These are phyloP conservation scores for Ophiocordyceps unilateralis DNA, from an alignment of 2,329 filamentous ascomycete species.

Conservation along the genomic window DNA sequence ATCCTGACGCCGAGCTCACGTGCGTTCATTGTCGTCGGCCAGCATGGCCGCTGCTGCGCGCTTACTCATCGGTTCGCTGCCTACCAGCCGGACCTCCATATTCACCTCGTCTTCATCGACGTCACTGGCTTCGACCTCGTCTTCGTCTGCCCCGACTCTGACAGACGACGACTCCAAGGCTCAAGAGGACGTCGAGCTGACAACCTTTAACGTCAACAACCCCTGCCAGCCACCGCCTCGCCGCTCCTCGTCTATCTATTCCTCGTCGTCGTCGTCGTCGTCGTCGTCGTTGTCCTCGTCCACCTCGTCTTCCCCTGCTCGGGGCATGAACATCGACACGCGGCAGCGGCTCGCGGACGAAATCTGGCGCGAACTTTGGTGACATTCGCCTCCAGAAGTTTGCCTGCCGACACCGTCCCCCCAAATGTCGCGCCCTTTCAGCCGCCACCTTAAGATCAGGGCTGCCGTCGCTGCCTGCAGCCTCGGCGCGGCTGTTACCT, in stretches of 20 bases:
- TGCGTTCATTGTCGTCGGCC: background rate
- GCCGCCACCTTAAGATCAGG: slow-evolving; percentile 7
- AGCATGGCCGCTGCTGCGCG: background rate
- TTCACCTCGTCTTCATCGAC: background rate
- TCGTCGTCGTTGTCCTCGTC: background rate
- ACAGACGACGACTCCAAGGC: slow-evolving; percentile 1
- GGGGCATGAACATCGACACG: slow-evolving; percentile 6
- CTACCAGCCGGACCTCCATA: background rate
- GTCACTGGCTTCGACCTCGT: background rate
- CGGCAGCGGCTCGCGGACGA: slow-evolving; percentile 8
- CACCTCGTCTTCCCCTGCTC: slow-evolving; percentile 1
- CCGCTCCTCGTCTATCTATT: background rate
- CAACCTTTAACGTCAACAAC: background rate
- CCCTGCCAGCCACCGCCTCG: background rate
- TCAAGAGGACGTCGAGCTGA: slow-evolving; percentile 2
- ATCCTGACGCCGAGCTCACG: background rate
- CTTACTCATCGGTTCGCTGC: background rate
- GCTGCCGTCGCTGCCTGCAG: slow-evolving; percentile 22
- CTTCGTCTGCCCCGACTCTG: background rate
- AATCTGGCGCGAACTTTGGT: slow-evolving; percentile 13
- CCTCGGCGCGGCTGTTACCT: slow-evolving; percentile 27
- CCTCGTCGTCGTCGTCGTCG: background rate
- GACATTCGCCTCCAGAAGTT: slow-evolving; percentile 1
- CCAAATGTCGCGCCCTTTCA: background rate
- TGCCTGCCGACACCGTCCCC: background rate